These are phyloP conservation scores for Diplodia scrobiculata DNA, from an alignment of 2,329 filamentous ascomycete genomes.

Conservation along the genomic window DNA sequence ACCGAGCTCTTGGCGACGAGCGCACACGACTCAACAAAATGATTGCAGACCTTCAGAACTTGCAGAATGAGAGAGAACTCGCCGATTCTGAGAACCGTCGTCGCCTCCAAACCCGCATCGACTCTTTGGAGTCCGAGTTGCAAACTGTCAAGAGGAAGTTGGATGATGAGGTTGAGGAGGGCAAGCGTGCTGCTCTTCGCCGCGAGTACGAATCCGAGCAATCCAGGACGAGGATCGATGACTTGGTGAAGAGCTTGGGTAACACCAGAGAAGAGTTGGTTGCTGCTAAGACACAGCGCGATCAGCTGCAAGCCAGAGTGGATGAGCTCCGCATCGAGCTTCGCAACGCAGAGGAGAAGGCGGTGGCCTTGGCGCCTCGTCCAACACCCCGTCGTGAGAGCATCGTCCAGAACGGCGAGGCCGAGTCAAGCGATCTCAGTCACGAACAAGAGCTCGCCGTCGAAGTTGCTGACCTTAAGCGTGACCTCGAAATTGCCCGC, in stretches of 20 bases:
- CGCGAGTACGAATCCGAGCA: conserved; percentile 91
- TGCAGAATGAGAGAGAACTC: conserved; percentile 89
- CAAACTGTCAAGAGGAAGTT: conserved; percentile 78
- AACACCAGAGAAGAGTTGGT: conserved; percentile 84
- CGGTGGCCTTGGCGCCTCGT: conserved; percentile 77
- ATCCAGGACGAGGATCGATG: conserved; percentile 87
- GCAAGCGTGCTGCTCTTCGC: conserved; percentile 76
- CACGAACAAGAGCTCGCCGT: conserved; percentile 77
- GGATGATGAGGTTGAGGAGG: conserved; percentile 78
- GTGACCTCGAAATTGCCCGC: conserved; percentile 78
- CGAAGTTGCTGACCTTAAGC: conserved; percentile 82
- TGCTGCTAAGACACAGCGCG: conserved; percentile 79
- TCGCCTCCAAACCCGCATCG: conserved; percentile 74
- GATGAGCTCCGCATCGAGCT: conserved; percentile 88
- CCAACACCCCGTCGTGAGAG: conserved; percentile 64
- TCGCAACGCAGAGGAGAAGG: conserved; percentile 83
- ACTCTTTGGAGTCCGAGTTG: conserved; percentile 77
- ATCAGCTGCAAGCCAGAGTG: conserved; percentile 84
- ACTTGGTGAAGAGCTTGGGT: conserved; percentile 77
- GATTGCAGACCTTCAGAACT: conserved; percentile 78
- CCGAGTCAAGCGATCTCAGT: conserved; percentile 60
- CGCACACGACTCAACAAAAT: conserved; percentile 80
- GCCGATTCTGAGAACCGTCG: conserved; percentile 79
- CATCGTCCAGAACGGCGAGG: conserved; percentile 42
- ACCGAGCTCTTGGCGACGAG: conserved; percentile 80